Evolutionary conservation across 225 moss, liverwort and hornwort species (phyloP), one percentile per base, ranked within the genome.

Genomic region (Marchantia paleacea): DNA sequence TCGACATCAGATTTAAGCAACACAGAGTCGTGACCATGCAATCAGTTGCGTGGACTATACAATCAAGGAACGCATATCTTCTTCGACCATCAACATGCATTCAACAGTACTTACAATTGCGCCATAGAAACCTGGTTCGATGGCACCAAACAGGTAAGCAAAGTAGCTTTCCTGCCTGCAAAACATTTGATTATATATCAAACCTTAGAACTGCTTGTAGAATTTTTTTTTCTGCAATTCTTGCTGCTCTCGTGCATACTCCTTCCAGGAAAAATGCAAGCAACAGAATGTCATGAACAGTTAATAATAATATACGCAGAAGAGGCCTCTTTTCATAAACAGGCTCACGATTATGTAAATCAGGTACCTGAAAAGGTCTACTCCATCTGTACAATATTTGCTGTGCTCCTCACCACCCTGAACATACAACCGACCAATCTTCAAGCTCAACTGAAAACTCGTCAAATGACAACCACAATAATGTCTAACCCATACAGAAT

Each of bases 151-250:
- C 79, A 97, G 81, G 75, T 97, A 97, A 10, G 92, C 92, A 74
- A 97, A 95, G 78, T 92, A 97, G 81, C 97, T 97, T 84, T 97
- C 97, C 70, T 97, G 97, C 85, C 95, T 89, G 84, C 31, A 29
- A 47, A 62, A 6, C 24, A 54, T 22, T 26, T 16, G 53, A 25
- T 15, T 26, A 8, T 10, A 66, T 14, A 4, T 66, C 26, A 66
- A 29, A 66, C 15, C 66, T 29, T 12, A 1, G 19, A 66, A 66
- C 16, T 22, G 19, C 6, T 61, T n/a, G 0, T 26, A 71, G 9
- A 51, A n/a, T 16, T 3, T 51, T n/a, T 28, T 30, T 39, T 39
- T 5, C n/a, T n/a, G n/a, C 26, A 13, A 75, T 1, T 55, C 11
- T 29, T 57, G 18, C 54, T 54, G 28, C 62, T 77, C 3, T 61